Percentiles rank a stretch among this genome's conserved stretches.
phyloP scores from a whole-genome alignment of 306 rosid genomes.

The Abrus precatorius region DNA sequence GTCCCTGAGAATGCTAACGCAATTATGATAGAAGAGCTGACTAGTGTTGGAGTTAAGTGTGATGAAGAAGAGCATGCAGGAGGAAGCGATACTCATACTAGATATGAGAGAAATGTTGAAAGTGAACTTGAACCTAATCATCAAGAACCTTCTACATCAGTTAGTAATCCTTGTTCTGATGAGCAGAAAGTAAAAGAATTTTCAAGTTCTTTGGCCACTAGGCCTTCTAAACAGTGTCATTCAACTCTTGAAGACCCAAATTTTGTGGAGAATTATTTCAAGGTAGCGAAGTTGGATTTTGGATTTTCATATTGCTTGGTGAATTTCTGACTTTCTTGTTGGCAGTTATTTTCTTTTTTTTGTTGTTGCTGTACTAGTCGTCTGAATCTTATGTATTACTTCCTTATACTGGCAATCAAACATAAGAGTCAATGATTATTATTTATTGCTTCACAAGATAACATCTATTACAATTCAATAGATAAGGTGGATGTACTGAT shows the following conservation, averaged over 20 bases:
- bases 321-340: constrained; percentile 37
- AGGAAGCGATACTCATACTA: constrained; percentile 49
- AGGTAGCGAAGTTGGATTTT: constrained; percentile 62
- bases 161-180: constrained; percentile 48
- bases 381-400: constrained; percentile 16
- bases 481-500: constrained; percentile 32
- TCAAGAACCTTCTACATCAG: constrained; percentile 57
- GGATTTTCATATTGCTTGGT: constrained; percentile 18
- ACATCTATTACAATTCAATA: not conserved
- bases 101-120: constrained; percentile 47
- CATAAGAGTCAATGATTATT: constrained; percentile 5
- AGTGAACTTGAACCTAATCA: constrained; percentile 54
- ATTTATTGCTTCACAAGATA: not conserved
- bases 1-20: constrained; percentile 49
- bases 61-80: constrained; percentile 50
- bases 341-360: not conserved
- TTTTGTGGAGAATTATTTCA: constrained; percentile 94
- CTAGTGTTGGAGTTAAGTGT: constrained; percentile 49
- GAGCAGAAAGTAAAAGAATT: constrained; percentile 49
- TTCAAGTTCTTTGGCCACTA: constrained; percentile 52
- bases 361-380: constrained; percentile 9
- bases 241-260: constrained; percentile 80
- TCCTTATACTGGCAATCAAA: constrained; percentile 13
- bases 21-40: constrained; percentile 46
- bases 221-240: constrained; percentile 66